Percentiles rank a stretch among this genome's conserved stretches.
Conservation (phyloP, 2,329 filamentous ascomycete genomes). For the Penicillium sp. region DNA sequence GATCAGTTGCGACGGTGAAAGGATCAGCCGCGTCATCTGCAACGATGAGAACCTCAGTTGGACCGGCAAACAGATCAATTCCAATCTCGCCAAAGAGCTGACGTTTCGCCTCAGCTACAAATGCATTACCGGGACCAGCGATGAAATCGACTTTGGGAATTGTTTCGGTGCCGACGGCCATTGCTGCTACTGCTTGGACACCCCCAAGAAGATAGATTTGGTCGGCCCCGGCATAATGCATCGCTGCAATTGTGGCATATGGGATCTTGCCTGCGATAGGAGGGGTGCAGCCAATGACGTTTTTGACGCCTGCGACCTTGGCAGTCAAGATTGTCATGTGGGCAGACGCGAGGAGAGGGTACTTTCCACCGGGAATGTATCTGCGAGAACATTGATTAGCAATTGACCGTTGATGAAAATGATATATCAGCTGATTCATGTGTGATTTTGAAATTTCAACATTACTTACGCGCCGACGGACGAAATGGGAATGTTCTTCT, state of each 20-base stretch:
- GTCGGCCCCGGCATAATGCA: conserved; percentile 53
- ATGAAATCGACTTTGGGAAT: conserved; percentile 55
- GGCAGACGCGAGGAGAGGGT: conserved; percentile 55
- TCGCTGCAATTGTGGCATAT: conserved; percentile 52
- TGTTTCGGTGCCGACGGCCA: conserved; percentile 54
- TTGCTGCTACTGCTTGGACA: conserved; percentile 55
- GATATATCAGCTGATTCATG: too few species aligned
- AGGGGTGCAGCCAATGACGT: conserved; percentile 55
- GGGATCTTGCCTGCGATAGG: conserved; percentile 54
- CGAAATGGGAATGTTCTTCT: conserved; percentile 53
- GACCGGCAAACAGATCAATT: conserved; percentile 57
- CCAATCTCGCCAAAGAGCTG: conserved; percentile 57
- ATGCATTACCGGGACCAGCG: conserved; percentile 57
- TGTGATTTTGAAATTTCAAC: too few species aligned
- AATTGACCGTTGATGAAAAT: not conserved
- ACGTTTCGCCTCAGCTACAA: conserved; percentile 57
- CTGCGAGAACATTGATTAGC: not conserved
- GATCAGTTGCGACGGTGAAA: conserved; percentile 48
- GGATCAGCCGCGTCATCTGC: conserved; percentile 52
- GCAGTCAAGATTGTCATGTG: conserved; percentile 60
- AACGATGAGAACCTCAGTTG: conserved; percentile 55
- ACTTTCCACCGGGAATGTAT: conserved; percentile 56
- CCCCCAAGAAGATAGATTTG: conserved; percentile 55
- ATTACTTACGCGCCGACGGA: conserved; percentile 46
- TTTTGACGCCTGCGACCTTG: conserved; percentile 55